Evolutionary conservation across 768 basidiomycete species (phyloP).

Genomic region (Suillus subaureus): DNA sequence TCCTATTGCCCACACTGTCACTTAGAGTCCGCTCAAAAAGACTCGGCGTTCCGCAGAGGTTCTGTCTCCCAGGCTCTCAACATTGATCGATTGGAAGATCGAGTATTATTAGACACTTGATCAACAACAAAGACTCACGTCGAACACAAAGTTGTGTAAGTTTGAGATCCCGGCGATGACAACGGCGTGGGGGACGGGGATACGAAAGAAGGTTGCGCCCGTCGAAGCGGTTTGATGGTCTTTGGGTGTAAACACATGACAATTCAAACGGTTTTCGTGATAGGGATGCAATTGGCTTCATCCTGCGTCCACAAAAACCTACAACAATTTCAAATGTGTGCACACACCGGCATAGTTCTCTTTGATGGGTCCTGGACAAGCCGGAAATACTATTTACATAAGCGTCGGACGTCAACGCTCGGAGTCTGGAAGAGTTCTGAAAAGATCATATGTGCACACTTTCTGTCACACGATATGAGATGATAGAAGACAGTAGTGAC

Average conservation of each 20-base stretch:
- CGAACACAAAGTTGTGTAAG: slow-evolving; percentile 15
- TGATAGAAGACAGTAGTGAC: slow-evolving; percentile 1
- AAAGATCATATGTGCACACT: background rate
- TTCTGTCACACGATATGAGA: slow-evolving; percentile 12
- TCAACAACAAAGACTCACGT: slow-evolving; percentile 26
- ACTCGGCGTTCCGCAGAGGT: slow-evolving; percentile 15
- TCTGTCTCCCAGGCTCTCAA: slow-evolving; percentile 30
- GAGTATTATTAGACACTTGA: slow-evolving; percentile 16
- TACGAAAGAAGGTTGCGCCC: slow-evolving; percentile 17
- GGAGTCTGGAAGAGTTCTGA: background rate
- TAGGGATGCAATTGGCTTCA: background rate
- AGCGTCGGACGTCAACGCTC: background rate
- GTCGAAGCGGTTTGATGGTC: slow-evolving; percentile 15
- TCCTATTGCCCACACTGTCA: slow-evolving; percentile 17
- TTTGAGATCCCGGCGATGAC: slow-evolving; percentile 19
- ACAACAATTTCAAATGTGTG: background rate
- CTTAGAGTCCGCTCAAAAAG: slow-evolving; percentile 10
- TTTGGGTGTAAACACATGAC: slow-evolving; percentile 3
- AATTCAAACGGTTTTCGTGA: background rate
- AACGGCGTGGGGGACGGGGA: slow-evolving; percentile 10
- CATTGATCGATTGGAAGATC: slow-evolving; percentile 15
- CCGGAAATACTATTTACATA: background rate
- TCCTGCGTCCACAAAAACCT: background rate
- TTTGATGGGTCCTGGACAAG: background rate
- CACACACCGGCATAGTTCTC: background rate